These are phyloP conservation scores for Coemansia nantahalensis DNA, from an alignment of 192 early-diverging fungal genomes.

Conservation along the genomic window DNA sequence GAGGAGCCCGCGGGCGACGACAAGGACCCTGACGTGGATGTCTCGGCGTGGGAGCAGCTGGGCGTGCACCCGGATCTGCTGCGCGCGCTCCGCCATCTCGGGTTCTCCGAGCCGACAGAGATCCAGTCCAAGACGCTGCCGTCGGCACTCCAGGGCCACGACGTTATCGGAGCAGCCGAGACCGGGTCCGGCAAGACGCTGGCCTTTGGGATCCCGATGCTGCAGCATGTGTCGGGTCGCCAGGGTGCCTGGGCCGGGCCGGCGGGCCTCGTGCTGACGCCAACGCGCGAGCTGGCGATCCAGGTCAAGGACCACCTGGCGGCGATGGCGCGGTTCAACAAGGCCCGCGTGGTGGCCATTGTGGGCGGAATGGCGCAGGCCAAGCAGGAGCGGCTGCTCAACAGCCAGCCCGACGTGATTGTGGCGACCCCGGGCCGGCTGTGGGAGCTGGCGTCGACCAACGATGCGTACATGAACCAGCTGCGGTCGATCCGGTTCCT, in stretches of 20 bases:
- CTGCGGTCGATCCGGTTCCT: constrained; percentile 64
- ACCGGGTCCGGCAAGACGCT: constrained; percentile 96
- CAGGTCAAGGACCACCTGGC: constrained; percentile 87
- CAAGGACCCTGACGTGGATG: constrained; percentile 54
- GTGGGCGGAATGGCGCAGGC: constrained; percentile 94
- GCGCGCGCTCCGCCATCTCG: constrained; percentile 65
- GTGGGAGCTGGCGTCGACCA: constrained; percentile 64
- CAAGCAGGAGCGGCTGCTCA: constrained; percentile 82
- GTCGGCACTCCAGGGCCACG: constrained; percentile 65
- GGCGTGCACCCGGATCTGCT: constrained; percentile 58
- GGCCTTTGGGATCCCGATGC: constrained; percentile 92
- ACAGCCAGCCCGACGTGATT: constrained; percentile 65
- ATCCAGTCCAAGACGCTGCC: constrained; percentile 82
- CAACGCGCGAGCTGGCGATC: constrained; percentile 93
- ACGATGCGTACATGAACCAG: constrained; percentile 55
- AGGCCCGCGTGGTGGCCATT: constrained; percentile 64
- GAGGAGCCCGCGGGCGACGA: constrained; percentile 6
- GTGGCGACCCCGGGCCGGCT: constrained; percentile 82
- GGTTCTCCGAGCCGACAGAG: constrained; percentile 77
- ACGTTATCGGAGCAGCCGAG: constrained; percentile 91
- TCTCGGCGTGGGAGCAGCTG: constrained; percentile 70
- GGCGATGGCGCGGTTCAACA: constrained; percentile 48
- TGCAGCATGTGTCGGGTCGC: constrained; percentile 54
- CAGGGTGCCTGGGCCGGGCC: constrained; percentile 48
- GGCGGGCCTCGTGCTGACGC: constrained; percentile 77